These are phyloP conservation scores for Pleurotus tuber-regium DNA, from an alignment of 768 basidiomycete genomes.

Conservation along the genomic window DNA sequence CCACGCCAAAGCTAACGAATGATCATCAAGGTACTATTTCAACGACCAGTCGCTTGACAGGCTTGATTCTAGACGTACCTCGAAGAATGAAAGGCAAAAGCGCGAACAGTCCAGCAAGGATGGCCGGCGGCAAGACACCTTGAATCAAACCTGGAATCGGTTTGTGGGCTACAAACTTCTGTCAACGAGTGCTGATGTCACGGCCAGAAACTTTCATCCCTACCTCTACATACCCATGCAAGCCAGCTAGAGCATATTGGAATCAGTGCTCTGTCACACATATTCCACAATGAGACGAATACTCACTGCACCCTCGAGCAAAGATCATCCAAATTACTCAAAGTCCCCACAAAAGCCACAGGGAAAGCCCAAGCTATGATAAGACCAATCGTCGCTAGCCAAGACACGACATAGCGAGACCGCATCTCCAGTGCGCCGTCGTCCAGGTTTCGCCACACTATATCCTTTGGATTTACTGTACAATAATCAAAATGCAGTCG, in stretches of 20 bases:
- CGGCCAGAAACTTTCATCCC: not conserved
- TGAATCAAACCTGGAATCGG: conserved; percentile 52
- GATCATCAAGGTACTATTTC: conserved; percentile 7
- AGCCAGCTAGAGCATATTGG: conserved; percentile 43
- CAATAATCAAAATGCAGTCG: no score
- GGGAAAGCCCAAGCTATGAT: conserved; percentile 68
- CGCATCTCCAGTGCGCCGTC: conserved; percentile 52
- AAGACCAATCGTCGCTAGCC: conserved; percentile 54
- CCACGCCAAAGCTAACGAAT: conserved; percentile 48
- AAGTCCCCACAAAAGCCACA: conserved; percentile 60
- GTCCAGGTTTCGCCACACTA: conserved; percentile 60
- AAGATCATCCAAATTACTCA: conserved; percentile 58
- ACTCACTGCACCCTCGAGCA: conserved; percentile 44
- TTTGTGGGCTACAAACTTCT: conserved; percentile 35
- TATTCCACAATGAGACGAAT: not conserved
- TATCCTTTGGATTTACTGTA: conserved; percentile 39
- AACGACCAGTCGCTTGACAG: no score
- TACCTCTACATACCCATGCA: conserved; percentile 50
- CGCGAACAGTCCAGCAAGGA: conserved; percentile 61
- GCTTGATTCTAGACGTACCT: conserved; percentile 35
- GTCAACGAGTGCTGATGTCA: not conserved
- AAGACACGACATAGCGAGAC: conserved; percentile 51
- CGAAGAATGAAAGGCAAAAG: conserved; percentile 56
- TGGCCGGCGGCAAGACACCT: conserved; percentile 63
- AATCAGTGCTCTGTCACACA: not conserved